Conservation (phyloP, 2,329 filamentous ascomycete species). For the Coniella vitis region DNA sequence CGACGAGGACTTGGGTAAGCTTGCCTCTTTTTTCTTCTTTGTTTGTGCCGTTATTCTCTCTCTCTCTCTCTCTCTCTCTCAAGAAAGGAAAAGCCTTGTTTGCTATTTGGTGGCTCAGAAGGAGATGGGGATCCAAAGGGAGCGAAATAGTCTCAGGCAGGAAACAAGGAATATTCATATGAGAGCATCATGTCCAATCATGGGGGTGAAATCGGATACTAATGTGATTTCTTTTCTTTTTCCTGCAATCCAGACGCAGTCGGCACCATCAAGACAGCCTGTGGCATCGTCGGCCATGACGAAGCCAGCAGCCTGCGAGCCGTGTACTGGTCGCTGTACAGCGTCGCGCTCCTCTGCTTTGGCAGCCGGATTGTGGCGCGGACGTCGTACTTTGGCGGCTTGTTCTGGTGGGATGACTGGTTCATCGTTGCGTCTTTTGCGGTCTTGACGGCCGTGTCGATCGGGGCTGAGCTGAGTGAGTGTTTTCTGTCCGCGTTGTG, state of each 20-base stretch:
- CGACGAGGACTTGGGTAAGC: constrained; percentile 8
- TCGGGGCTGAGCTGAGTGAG: constrained; percentile 19
- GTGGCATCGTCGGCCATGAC: constrained; percentile 9
- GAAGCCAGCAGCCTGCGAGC: constrained; percentile 11
- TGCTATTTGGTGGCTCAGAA: not conserved
- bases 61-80: too few relatives aligned
- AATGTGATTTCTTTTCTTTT: too few relatives aligned
- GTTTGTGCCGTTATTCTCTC: too few relatives aligned
- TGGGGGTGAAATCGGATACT: too few relatives aligned
- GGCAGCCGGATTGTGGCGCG: constrained; percentile 17
- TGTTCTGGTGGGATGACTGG: constrained; percentile 21
- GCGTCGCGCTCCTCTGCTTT: constrained; percentile 14
- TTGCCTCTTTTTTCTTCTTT: too few relatives aligned
- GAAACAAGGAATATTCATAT: constrained; percentile 11
- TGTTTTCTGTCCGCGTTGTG: too few relatives aligned
- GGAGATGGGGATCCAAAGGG: too few relatives aligned
- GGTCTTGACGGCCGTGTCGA: constrained; percentile 17
- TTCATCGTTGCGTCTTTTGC: constrained; percentile 20
- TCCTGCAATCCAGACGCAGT: too few relatives aligned
- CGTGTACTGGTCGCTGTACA: constrained; percentile 17
- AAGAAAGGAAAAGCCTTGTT: too few relatives aligned
- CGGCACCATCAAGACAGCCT: constrained; percentile 14
- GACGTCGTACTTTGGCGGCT: constrained; percentile 14
- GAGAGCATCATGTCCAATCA: too few relatives aligned
- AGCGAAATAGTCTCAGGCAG: constrained; percentile 3